Conservation (phyloP, 768 basidiomycete species). For the Tricholoma bakamatsutake region DNA sequence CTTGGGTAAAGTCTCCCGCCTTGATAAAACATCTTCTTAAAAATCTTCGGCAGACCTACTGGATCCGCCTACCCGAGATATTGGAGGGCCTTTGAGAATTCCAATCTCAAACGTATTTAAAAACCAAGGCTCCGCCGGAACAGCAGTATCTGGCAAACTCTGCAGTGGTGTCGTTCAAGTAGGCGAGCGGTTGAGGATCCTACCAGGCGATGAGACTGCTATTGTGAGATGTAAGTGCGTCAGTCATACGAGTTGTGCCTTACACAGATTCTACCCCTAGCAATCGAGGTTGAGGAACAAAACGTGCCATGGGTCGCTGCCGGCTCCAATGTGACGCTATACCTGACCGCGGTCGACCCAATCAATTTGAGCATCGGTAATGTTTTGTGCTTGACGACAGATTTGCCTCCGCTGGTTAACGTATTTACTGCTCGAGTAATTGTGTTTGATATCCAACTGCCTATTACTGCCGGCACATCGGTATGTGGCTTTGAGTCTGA, state of each 20-base stretch:
- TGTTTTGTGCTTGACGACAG: constrained; percentile 73
- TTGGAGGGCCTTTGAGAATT: constrained; percentile 71
- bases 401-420: constrained; percentile 70
- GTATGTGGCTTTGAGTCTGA: constrained; percentile 34
- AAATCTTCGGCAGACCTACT: constrained; percentile 51
- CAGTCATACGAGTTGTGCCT: not conserved
- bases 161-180: constrained; percentile 89
- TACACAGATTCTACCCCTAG: constrained; percentile 32
- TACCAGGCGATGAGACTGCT: constrained; percentile 90
- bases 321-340: constrained; percentile 84
- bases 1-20: constrained; percentile 47
- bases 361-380: constrained; percentile 83
- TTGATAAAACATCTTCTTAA: not conserved
- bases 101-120: constrained; percentile 96
- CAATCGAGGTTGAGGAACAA: constrained; percentile 79
- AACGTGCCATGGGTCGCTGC: constrained; percentile 83
- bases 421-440: constrained; percentile 85
- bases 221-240: constrained; percentile 57
- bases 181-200: constrained; percentile 78
- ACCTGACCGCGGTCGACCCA: constrained; percentile 78
- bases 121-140: constrained; percentile 72
- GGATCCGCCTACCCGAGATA: constrained; percentile 75
- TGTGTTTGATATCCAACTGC: constrained; percentile 87
- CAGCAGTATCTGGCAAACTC: constrained; percentile 76
- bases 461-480: constrained; percentile 82